Conservation (phyloP, 1,284 basidiomycete species). For the Malassezia pachydermatis region DNA sequence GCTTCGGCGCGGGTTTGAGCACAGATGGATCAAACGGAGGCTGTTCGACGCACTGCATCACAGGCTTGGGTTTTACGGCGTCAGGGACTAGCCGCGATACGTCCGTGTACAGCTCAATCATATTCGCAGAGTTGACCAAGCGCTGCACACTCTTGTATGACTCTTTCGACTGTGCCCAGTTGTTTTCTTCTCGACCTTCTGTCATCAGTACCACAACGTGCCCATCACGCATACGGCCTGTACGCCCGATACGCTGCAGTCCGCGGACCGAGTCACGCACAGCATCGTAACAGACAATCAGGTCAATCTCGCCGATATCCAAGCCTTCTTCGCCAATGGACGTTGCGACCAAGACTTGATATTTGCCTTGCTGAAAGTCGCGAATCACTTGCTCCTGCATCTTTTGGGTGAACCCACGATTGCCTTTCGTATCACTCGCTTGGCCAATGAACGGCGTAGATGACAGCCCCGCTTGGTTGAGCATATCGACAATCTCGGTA, state of each 20-base stretch:
- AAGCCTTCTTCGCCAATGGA: conserved; percentile 97
- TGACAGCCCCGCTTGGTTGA: conserved; percentile 54
- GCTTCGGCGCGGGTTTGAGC: conserved; percentile 15
- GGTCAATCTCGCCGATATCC: conserved; percentile 98
- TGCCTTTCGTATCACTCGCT: conserved; percentile 69
- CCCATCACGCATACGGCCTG: conserved; percentile 84
- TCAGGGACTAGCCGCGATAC: conserved; percentile 75
- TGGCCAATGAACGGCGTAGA: conserved; percentile 87
- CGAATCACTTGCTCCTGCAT: conserved; percentile 81
- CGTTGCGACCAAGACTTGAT: conserved; percentile 87
- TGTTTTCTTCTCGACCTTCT: conserved; percentile 77
- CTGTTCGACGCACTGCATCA: conserved; percentile 63
- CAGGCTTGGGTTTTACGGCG: conserved; percentile 62
- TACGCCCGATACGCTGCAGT: conserved; percentile 92
- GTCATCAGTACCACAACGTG: conserved; percentile 84
- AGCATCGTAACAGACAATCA: conserved; percentile 92
- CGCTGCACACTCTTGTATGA: conserved; percentile 82
- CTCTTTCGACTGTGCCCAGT: conserved; percentile 79
- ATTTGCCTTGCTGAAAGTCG: conserved; percentile 75
- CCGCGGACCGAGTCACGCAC: conserved; percentile 88
- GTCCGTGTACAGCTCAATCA: conserved; percentile 83
- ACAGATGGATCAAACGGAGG: conserved; percentile 42
- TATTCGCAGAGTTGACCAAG: conserved; percentile 71
- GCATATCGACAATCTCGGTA: conserved; percentile 66
- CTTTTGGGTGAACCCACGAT: conserved; percentile 78